Evolutionary conservation across 2,329 filamentous ascomycete genomes (phyloP).

Genomic region (Mycocentrospora acerina): DNA sequence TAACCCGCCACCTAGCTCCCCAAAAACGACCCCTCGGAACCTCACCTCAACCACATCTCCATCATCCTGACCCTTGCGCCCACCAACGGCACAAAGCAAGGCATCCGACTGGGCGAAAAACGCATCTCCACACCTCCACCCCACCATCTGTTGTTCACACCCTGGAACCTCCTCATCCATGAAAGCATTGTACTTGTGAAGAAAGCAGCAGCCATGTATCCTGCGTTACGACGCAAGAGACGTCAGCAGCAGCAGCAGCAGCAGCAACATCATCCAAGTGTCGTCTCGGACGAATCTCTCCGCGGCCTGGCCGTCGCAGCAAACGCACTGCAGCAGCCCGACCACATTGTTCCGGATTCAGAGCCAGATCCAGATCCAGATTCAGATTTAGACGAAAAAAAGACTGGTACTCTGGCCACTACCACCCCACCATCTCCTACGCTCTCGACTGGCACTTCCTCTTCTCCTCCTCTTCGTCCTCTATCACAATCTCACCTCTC

Average conservation of each 20-base stretch:
- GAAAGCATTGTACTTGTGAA: slow-evolving; percentile 19
- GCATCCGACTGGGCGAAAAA: slow-evolving; percentile 38
- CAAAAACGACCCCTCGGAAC: slow-evolving; percentile 5
- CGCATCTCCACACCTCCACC: slow-evolving; percentile 16
- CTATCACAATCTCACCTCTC: no score
- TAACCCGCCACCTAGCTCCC: slow-evolving; percentile 9
- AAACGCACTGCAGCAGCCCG: slow-evolving; percentile 27
- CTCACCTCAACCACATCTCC: slow-evolving; percentile 49
- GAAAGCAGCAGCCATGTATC: slow-evolving; percentile 12
- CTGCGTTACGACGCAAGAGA: slow-evolving; percentile 5
- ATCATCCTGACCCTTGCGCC: slow-evolving; percentile 60
- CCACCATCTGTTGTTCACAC: slow-evolving; percentile 17
- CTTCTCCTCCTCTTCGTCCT: no score
- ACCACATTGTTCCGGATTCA: slow-evolving; percentile 3
- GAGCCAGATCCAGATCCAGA: no score
- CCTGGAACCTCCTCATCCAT: slow-evolving; percentile 20
- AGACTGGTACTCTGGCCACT: no score
- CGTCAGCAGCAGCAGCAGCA: no score
- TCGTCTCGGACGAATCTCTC: slow-evolving; percentile 19
- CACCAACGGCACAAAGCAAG: slow-evolving; percentile 56
- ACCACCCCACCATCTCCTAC: no score
- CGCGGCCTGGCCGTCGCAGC: slow-evolving; percentile 36
- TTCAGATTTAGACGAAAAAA: no score
- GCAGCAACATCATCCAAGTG: neutral
- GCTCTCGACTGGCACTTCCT: no score